Conservation (phyloP, 192 early-diverging fungal species). For the Coemansia sp. region DNA sequence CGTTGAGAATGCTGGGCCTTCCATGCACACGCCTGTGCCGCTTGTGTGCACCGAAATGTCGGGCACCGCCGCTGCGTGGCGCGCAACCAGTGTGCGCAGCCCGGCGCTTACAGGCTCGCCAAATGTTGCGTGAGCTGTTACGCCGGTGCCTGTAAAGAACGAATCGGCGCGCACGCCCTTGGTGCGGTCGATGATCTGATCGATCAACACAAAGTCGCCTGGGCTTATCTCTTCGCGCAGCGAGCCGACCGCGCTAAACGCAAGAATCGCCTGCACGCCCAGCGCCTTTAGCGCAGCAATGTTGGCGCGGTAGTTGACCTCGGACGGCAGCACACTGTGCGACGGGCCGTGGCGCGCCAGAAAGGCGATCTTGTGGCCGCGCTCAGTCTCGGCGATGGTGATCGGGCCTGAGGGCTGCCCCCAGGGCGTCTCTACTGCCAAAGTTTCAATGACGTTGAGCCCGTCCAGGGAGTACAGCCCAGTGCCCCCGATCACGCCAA, state of each 20-base stretch:
- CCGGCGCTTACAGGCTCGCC: conserved; percentile 87
- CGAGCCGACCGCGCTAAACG: conserved; percentile 96
- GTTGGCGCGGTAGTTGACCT: conserved; percentile 94
- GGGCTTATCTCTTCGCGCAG: conserved; percentile 91
- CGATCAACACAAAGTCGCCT: conserved; percentile 91
- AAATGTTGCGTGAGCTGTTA: conserved; percentile 90
- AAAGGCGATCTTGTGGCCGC: conserved; percentile 88
- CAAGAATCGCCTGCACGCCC: conserved; percentile 89
- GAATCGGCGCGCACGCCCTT: conserved; percentile 92
- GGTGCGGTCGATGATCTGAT: conserved; percentile 96
- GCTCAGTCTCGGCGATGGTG: conserved; percentile 66
- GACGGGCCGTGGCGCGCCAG: conserved; percentile 92
- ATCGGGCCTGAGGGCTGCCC: conserved; percentile 87
- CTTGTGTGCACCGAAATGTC: conserved; percentile 62
- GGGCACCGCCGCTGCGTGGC: conserved; percentile 57
- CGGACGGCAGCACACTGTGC: conserved; percentile 81
- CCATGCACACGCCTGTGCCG: conserved; percentile 95
- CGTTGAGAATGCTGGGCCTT: conserved; percentile 97
- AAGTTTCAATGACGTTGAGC: conserved; percentile 75
- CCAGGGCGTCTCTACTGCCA: conserved; percentile 88
- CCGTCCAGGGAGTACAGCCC: conserved; percentile 88
- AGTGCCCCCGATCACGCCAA: conserved; percentile 94
- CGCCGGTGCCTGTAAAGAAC: conserved; percentile 89
- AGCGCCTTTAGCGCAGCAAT: conserved; percentile 96
- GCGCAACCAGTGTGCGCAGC: conserved; percentile 71